Base-by-base conservation (phyloP, 2,329 filamentous ascomycete species). In the Penicillium sp. region DNA sequence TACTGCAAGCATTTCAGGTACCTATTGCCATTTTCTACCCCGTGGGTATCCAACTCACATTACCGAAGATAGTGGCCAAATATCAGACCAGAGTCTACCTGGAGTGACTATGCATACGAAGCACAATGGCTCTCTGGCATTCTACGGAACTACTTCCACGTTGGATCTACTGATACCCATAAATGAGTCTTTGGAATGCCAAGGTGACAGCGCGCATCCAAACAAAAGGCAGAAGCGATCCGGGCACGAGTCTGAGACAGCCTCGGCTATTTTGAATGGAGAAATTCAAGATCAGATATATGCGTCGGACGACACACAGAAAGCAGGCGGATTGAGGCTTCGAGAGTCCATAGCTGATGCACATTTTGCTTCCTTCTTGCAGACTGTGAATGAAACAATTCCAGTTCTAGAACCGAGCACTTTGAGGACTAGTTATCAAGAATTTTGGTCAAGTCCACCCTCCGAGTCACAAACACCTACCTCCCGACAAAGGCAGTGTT, bases 111-210 rank as follows among this genome's bases (percentile, higher is more conserved):
- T 40, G 3, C 26, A 40, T 40, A 10, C 12, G 15, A 3, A 15
- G n/a, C 9, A 24, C 5, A 40, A 9, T 9, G 33, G 40, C 8
- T 39, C 26, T n/a, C 5, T 23, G 10, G 21, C 26, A 15, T 51
- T 40, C 17, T 51, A 40, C n/a, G 48, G 48, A 15, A 21, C 26
- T 13, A 51, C 48, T 23, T 40, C 48, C 6, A 51, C 48, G 18
- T n/a, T 45, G 4, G 15, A 17, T 3, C 13, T 51, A 6, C 18
- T 40, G 1, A 27, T 13, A 23, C 32, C 48, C 21, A 23, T 46
- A 2, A 17, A 30, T 2, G 4, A 20, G 3, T 12, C 32, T 21
- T 26, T 20, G 23, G 13, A 20, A 9, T 10, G 4, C 20, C 24
- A 21, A 40, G n/a, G 2, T 4, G 33, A 36, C 17, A 21, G 18